Conservation (phyloP, 371 early-diverging fungal genomes). For the Dichotomocladium elegans region DNA sequence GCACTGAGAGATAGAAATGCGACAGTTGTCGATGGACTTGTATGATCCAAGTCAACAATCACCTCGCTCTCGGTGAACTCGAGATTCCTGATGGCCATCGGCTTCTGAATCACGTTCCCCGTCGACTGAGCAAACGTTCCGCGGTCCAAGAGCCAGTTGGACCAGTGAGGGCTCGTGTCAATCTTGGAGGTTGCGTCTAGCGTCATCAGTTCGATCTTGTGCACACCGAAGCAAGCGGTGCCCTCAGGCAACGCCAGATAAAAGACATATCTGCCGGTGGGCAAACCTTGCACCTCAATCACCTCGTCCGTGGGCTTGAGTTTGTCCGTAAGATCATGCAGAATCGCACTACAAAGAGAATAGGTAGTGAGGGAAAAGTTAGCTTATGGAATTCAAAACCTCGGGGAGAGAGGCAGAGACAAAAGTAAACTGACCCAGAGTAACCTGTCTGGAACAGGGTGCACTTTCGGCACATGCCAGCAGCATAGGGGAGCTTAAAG, state of each 20-base stretch:
- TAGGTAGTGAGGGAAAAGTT: conserved; percentile 14
- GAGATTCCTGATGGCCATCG: not conserved
- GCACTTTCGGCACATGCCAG: conserved; percentile 5
- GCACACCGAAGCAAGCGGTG: not conserved
- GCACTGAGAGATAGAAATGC: conserved; percentile 24
- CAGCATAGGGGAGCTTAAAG: conserved; percentile 23
- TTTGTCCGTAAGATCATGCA: conserved; percentile 8
- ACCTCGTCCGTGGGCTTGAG: not conserved
- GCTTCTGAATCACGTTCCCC: not conserved
- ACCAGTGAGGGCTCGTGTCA: conserved; percentile 3
- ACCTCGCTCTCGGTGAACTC: conserved; percentile 10
- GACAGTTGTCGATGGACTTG: conserved; percentile 10
- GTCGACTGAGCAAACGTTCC: not conserved
- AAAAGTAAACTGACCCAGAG: not conserved
- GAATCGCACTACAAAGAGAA: not conserved
- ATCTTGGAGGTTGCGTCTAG: not conserved
- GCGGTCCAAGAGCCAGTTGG: not conserved
- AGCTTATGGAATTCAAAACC: not conserved
- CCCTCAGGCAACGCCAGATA: conserved; percentile 1
- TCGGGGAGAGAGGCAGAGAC: too few species aligned
- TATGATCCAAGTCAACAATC: conserved; percentile 7
- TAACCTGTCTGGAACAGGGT: conserved; percentile 14
- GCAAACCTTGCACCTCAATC: conserved; percentile 20
- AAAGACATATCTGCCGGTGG: conserved; percentile 27
- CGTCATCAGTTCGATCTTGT: not conserved